A percentile compares a stretch with the other conserved stretches of the same genome.
These are phyloP conservation scores for Collybia nuda DNA, from an alignment of 768 basidiomycete genomes.

Conservation along the genomic window DNA sequence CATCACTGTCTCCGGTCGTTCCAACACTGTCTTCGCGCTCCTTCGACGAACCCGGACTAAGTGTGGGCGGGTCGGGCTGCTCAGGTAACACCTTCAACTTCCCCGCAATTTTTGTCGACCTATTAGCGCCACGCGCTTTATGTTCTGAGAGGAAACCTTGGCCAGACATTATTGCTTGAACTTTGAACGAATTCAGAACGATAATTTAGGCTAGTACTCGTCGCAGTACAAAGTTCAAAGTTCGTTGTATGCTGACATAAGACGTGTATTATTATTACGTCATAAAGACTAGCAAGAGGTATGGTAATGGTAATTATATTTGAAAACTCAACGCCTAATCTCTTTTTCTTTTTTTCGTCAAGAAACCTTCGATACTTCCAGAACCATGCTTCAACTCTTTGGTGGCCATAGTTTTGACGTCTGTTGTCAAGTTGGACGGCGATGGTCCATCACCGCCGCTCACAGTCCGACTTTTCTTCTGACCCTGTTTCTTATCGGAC, in stretches of 20 bases:
- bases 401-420: too few relatives aligned
- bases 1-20: conserved; percentile 65
- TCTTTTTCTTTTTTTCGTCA: too few relatives aligned
- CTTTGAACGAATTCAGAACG: neutral
- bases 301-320: too few relatives aligned
- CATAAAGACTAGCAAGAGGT: too few relatives aligned
- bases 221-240: too few relatives aligned
- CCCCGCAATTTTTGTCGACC: conserved; percentile 79
- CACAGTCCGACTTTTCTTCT: conserved; percentile 1
- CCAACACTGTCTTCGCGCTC: conserved; percentile 47
- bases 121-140: conserved; percentile 71
- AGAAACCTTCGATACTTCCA: too few relatives aligned
- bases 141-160: conserved; percentile 32
- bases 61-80: conserved; percentile 58
- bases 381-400: too few relatives aligned
- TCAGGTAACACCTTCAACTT: conserved; percentile 90
- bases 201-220: too few relatives aligned
- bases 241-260: too few relatives aligned
- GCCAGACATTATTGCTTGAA: neutral
- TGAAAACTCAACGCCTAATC: too few relatives aligned
- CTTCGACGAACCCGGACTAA: conserved; percentile 26
- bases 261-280: too few relatives aligned
- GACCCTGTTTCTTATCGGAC: neutral
- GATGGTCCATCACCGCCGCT: conserved; percentile 4
- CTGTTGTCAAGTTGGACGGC: too few relatives aligned